Conservation (phyloP, 352 stramenopile genomes). For the Globisporangium middletonii region DNA sequence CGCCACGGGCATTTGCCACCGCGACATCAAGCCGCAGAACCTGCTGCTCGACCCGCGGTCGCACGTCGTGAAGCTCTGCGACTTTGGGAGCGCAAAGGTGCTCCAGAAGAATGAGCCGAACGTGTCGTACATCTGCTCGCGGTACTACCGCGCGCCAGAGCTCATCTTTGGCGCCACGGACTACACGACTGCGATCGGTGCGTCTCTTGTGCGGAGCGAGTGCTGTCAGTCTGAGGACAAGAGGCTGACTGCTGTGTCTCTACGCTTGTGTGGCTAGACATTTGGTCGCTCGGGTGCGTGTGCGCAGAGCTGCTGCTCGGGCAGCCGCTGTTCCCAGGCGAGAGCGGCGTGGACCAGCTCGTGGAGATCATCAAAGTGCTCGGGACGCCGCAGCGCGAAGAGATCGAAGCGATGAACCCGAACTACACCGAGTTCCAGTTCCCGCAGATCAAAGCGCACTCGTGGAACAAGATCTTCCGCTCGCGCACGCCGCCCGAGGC, state of each 20-base stretch:
- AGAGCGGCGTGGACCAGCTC: conserved; percentile 98
- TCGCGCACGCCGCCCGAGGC: conserved; percentile 93
- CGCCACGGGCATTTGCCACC: conserved; percentile 96
- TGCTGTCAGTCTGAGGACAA: no score
- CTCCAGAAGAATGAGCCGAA: conserved; percentile 98
- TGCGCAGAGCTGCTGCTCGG: conserved; percentile 97
- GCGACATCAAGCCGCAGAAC: conserved; percentile 99
- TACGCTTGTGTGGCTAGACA: conserved; percentile 65
- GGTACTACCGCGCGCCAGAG: conserved; percentile 99
- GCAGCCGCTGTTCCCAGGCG: conserved; percentile 97
- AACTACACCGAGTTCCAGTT: conserved; percentile 99
- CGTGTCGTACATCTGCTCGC: conserved; percentile 99
- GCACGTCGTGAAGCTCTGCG: conserved; percentile 98
- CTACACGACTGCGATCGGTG: conserved; percentile 98
- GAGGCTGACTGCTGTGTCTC: neutral
- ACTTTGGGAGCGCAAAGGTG: conserved; percentile 97
- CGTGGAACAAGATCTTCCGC: conserved; percentile 97
- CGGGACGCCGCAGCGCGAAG: conserved; percentile 96
- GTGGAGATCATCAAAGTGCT: conserved; percentile 99
- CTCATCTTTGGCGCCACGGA: conserved; percentile 99
- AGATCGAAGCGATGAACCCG: conserved; percentile 99
- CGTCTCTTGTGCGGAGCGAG: neutral
- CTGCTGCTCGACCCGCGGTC: conserved; percentile 96
- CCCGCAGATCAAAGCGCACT: conserved; percentile 98
- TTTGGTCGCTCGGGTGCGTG: conserved; percentile 96